Evolutionary conservation across 805 yeast species (phyloP), one percentile per base, ranked within the genome.

Genomic region (Candida hungchunana): DNA sequence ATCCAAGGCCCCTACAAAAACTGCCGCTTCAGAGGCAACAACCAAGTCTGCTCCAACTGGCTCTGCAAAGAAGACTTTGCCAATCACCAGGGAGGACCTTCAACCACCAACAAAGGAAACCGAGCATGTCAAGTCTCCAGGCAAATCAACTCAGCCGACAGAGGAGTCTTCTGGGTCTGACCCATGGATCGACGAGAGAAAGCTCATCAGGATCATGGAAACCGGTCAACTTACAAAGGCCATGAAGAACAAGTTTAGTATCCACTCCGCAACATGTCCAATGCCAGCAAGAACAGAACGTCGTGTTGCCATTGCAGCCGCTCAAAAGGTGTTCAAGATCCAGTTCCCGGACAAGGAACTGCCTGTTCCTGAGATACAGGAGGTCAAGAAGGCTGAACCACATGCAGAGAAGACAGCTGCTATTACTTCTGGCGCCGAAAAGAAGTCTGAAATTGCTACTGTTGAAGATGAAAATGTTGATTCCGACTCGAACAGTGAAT

Each of bases 341-440:
- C 31, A 43, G 21, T 42, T 32, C 33, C 46, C 46, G 14, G 40
- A 36, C 7, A 29, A 38, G 32, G 19, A 14, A 20, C n/a, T 32
- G 20, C 24, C 24, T 12, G 24, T n/a, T n/a, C n/a, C n/a, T n/a
- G n/a, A n/a, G n/a, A n/a, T n/a, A 20, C 16, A 18, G 34, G n/a
- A 21, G 20, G 15, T n/a, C 27, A 25, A n/a, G 11, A 10, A 14
- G 6, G 20, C n/a, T 13, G 13, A 18, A 16, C 18, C 24, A 17
- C 6, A 23, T 19, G 32, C 11, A 8, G 23, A 20, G 23, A 20
- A 11, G 25, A 32, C n/a, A n/a, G n/a, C n/a, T n/a, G n/a, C n/a
- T n/a, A n/a, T n/a, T n/a, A n/a, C n/a, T n/a, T n/a, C n/a, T n/a
- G n/a, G n/a, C n/a, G n/a, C n/a, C n/a, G n/a, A n/a, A n/a, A n/a